A percentile compares a stretch with the other conserved stretches of the same genome.
Conservation (phyloP, 1,284 basidiomycete genomes). For the Naganishia sp. region DNA sequence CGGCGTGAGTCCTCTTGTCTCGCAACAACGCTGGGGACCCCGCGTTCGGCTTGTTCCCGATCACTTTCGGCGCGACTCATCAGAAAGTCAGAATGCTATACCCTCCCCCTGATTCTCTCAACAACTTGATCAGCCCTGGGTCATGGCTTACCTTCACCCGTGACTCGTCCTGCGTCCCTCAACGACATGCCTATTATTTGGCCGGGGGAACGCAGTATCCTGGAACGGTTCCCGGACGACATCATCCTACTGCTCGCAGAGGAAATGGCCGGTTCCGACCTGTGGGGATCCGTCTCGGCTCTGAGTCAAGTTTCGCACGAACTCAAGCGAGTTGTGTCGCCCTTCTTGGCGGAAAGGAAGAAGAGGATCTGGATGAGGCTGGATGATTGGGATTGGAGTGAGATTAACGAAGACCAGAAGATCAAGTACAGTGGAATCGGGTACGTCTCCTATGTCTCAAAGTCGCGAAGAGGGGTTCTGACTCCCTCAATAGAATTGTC, state of each 20-base stretch:
- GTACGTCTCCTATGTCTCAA: background rate
- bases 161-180: background rate
- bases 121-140: background rate
- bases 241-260: slow-evolving; percentile 15
- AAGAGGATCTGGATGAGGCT: slow-evolving; percentile 20
- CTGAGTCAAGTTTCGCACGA: background rate
- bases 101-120: background rate
- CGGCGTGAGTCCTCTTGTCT: slow-evolving; percentile 5
- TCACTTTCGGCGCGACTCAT: background rate
- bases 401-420: background rate
- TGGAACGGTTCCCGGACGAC: slow-evolving; percentile 10
- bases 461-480: no score
- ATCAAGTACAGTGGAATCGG: slow-evolving; percentile 11
- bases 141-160: background rate
- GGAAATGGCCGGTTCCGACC: background rate
- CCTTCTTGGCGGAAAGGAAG: slow-evolving; percentile 11
- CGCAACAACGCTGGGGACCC: background rate
- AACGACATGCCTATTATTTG: slow-evolving; percentile 12
- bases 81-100: background rate
- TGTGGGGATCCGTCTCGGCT: slow-evolving; percentile 1
- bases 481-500: background rate
- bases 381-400: slow-evolving; percentile 15
- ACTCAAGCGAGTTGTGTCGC: slow-evolving; percentile 2
- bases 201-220: slow-evolving; percentile 9
- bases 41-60: background rate